Evolutionary conservation across 2,329 filamentous ascomycete genomes (phyloP).

Genomic region (Neurospora crassa): DNA sequence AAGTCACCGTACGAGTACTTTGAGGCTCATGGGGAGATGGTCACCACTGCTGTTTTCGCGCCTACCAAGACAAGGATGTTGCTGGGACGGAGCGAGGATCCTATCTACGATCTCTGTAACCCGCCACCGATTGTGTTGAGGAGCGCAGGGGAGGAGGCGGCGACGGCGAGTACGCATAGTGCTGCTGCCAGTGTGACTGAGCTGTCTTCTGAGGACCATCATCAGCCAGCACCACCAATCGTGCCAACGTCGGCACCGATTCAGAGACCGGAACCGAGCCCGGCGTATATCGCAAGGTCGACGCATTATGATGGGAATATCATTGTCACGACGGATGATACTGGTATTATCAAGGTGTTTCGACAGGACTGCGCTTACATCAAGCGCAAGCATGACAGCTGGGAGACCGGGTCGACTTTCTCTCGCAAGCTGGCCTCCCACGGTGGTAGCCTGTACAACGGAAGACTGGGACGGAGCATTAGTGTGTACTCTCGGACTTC

Average conservation of each 20-base stretch:
- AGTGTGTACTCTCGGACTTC: constrained; percentile 47
- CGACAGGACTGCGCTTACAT: constrained; percentile 83
- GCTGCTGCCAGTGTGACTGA: constrained; percentile 30
- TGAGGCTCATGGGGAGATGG: constrained; percentile 79
- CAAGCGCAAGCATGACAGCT: constrained; percentile 67
- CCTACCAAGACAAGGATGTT: constrained; percentile 69
- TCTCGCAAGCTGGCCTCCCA: constrained; percentile 56
- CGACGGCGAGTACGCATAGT: constrained; percentile 7
- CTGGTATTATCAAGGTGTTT: constrained; percentile 86
- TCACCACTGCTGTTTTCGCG: constrained; percentile 82
- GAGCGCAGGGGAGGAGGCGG: constrained; percentile 61
- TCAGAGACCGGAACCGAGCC: constrained; percentile 55
- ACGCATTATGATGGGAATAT: constrained; percentile 78
- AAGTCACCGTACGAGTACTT: constrained; percentile 82
- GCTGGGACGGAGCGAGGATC: constrained; percentile 74
- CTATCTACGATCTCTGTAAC: constrained; percentile 94
- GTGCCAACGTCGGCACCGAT: constrained; percentile 16
- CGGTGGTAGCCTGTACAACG: constrained; percentile 47
- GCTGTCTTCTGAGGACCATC: constrained; percentile 27
- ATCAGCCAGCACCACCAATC: constrained; percentile 16
- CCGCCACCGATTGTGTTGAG: constrained; percentile 80
- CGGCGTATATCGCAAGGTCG: constrained; percentile 67
- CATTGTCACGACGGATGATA: constrained; percentile 81
- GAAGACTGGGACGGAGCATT: constrained; percentile 48
- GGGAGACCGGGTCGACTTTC: constrained; percentile 70